Evolutionary conservation across 768 basidiomycete species (phyloP).

Genomic region (Pleurotus pulmonarius): DNA sequence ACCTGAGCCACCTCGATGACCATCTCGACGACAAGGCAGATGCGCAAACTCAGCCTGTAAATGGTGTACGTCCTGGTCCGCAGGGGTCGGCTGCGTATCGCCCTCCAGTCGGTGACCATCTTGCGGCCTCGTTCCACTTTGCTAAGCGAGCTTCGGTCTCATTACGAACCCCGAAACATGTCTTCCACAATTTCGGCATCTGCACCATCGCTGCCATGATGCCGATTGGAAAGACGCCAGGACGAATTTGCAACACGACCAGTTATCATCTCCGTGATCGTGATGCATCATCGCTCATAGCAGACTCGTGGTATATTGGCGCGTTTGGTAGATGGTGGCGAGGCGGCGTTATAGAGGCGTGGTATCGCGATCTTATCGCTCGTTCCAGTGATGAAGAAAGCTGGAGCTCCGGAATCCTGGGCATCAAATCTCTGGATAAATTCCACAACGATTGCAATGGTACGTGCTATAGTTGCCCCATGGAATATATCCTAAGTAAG

Average conservation of each 20-base stretch:
- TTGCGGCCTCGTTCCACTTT: conserved; percentile 67
- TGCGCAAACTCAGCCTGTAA: conserved; percentile 15
- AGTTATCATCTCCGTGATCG: conserved; percentile 23
- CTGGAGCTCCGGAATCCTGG: conserved; percentile 75
- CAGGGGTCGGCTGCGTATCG: not conserved
- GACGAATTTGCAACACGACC: conserved; percentile 23
- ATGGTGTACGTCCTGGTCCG: not conserved
- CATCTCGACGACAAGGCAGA: conserved; percentile 50
- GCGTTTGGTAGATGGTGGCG: conserved; percentile 92
- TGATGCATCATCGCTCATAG: conserved; percentile 45
- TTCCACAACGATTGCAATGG: conserved; percentile 60
- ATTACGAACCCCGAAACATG: conserved; percentile 85
- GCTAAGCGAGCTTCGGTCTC: conserved; percentile 90
- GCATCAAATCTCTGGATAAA: conserved; percentile 69
- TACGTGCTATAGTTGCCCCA: conserved; percentile 27
- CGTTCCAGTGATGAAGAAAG: conserved; percentile 66
- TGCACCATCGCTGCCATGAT: conserved; percentile 82
- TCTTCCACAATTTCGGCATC: conserved; percentile 82
- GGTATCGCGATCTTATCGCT: conserved; percentile 68
- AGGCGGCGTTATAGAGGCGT: conserved; percentile 76
- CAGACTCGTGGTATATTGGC: conserved; percentile 87
- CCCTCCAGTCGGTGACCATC: conserved; percentile 14
- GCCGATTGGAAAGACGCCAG: conserved; percentile 41
- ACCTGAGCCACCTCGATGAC: conserved; percentile 83
- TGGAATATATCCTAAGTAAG: not conserved